These are phyloP conservation scores for Hypoxylon cercidicola DNA, from an alignment of 495 filamentous ascomycete species.

Conservation along the genomic window DNA sequence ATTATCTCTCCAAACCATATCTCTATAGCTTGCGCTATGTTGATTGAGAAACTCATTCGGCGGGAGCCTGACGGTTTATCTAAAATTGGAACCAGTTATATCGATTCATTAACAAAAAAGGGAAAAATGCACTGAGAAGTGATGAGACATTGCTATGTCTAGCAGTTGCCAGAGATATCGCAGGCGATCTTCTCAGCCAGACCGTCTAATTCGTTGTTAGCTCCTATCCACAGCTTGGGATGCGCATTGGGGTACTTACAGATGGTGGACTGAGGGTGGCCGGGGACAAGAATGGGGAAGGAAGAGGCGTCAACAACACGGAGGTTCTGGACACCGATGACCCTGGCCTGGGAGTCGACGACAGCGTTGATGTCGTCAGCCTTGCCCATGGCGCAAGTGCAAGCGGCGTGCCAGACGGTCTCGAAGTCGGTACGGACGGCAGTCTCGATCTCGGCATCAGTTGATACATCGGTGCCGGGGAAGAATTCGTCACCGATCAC, in stretches of 20 bases:
- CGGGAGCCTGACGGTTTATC: not conserved
- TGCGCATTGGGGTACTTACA: constrained; percentile 44
- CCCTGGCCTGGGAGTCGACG: constrained; percentile 60
- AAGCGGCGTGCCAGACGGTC: constrained; percentile 62
- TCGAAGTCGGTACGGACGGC: constrained; percentile 52
- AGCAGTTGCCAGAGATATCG: constrained; percentile 38
- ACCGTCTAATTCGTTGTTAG: constrained; percentile 32
- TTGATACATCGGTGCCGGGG: constrained; percentile 59
- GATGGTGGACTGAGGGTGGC: constrained; percentile 61
- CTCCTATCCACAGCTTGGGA: constrained; percentile 30
- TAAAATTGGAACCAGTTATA: not conserved
- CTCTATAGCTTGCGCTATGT: no score
- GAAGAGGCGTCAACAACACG: constrained; percentile 69
- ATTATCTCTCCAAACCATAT: no score
- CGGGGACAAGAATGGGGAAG: constrained; percentile 67
- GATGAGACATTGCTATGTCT: not conserved
- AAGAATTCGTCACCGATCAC: constrained; percentile 58
- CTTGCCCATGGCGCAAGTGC: constrained; percentile 68
- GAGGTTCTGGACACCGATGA: constrained; percentile 62
- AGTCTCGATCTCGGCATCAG: constrained; percentile 63
- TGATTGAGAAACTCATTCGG: not conserved
- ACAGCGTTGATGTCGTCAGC: constrained; percentile 55
- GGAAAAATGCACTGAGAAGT: not conserved
- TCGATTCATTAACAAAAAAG: not conserved
- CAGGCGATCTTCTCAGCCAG: constrained; percentile 55